Evolutionary conservation across 305 asterid species (phyloP).

Genomic region (Lippia alba): DNA sequence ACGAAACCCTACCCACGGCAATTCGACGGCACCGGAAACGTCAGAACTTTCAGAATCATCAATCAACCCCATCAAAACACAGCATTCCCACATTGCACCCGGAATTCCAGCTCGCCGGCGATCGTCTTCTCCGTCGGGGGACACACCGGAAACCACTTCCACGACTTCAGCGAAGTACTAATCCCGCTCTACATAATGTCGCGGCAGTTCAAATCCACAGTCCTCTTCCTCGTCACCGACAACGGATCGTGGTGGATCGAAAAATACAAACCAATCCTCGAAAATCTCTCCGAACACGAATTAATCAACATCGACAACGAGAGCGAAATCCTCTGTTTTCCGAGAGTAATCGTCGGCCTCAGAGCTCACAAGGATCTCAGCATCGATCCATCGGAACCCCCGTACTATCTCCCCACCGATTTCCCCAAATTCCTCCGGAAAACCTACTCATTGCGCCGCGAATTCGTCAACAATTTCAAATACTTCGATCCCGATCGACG

Average conservation of each 20-base stretch:
- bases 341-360: constrained; percentile 55
- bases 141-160: constrained; percentile 61
- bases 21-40: constrained; percentile 29
- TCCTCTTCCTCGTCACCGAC: constrained; percentile 50
- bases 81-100: constrained; percentile 44
- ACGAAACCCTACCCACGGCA: constrained; percentile 59
- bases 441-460: constrained; percentile 42
- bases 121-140: constrained; percentile 65
- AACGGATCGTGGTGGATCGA: constrained; percentile 36
- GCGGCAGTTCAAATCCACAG: constrained; percentile 46
- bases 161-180: constrained; percentile 62
- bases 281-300: constrained; percentile 45
- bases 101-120: constrained; percentile 46
- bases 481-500: no score
- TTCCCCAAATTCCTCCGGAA: constrained; percentile 50
- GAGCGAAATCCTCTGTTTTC: constrained; percentile 49
- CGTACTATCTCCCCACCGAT: constrained; percentile 39
- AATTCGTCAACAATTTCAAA: no score
- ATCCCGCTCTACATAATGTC: constrained; percentile 61
- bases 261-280: constrained; percentile 43
- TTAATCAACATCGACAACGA: constrained; percentile 46
- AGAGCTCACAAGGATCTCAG: constrained; percentile 43
- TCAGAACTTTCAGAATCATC: constrained; percentile 34
- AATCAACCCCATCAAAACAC: background rate
- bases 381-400: constrained; percentile 23